Evolutionary conservation across 352 stramenopile species (phyloP), one percentile per base, ranked within the genome.

Genomic region (Globisporangium uncinulatum): DNA sequence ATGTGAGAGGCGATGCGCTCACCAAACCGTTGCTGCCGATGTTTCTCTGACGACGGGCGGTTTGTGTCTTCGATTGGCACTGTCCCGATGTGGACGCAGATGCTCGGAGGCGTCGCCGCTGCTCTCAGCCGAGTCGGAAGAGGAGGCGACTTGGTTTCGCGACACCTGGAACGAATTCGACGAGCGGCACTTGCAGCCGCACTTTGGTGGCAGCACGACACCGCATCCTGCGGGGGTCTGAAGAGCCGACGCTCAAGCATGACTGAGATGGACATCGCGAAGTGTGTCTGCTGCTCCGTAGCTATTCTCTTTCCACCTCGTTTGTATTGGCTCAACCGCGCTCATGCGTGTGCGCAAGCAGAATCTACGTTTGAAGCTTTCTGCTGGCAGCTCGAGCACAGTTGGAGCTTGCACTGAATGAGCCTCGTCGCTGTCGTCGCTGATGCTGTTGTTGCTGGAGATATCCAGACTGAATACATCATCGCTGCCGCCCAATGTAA

Each of bases 131-230:
- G 59, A 39, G 29, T 61, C 55, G 41, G 67, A 74, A 32, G 45
- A 72, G 34, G 67, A 74, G n/a, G 63, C 60, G 5, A 62, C 63
- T 43, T 74, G 67, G 67, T 63, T 88, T 9, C 73, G 76, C 54
- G 74, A 73, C 11, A 59, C 70, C 44, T 89, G 79, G 79, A 65
- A 79, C 39, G 67, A 76, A 10, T 53, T 89, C 3, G 79, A 89
- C 50, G 79, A 87, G 44, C 74, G 77, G 10, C 86, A 87, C 45
- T 60, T 89, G 17, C 86, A 87, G 54, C 79, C 79, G 6, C 47
- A 86, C 15, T 89, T 89, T 54, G 79, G 79, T 36, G 76, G 76
- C 36, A 63, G 56, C n/a, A 62, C 48, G 36, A 51, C 56, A 0
- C 63, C 59, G 19, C 59, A 51, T 17, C 32, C 39, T n/a, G 57